Evolutionary conservation across 2,329 filamentous ascomycete species (phyloP).

Genomic region (Pseudogymnoascus pannorum): DNA sequence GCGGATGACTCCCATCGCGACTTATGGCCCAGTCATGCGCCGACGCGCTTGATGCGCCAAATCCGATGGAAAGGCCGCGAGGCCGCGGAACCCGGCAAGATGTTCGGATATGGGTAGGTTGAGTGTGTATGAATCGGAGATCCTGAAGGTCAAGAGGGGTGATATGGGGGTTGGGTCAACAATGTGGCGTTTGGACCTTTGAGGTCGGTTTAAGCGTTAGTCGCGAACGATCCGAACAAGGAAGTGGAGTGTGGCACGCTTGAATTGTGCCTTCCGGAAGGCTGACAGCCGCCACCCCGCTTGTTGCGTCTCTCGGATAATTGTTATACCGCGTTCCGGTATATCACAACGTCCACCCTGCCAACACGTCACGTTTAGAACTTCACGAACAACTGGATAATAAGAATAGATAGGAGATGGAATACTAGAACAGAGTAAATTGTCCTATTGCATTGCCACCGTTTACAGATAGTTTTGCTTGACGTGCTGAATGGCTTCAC

Average conservation of each 20-base stretch:
- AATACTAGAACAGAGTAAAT: background rate
- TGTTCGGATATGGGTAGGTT: background rate
- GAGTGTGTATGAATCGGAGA: background rate
- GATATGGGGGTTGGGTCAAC: background rate
- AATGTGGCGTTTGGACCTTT: background rate
- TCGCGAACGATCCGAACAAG: background rate
- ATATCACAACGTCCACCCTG: background rate
- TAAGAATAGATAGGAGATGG: background rate
- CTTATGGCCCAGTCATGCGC: background rate
- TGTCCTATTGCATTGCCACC: background rate
- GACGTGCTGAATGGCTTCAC: background rate
- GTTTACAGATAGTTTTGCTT: background rate
- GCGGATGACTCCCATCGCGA: slow-evolving; percentile 80
- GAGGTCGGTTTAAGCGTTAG: background rate
- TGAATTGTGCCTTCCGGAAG: background rate
- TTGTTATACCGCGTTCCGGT: background rate
- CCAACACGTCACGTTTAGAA: background rate
- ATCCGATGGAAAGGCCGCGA: background rate
- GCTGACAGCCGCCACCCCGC: background rate
- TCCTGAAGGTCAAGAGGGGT: background rate
- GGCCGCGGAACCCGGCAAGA: background rate
- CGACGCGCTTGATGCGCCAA: background rate
- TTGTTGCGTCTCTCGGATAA: background rate
- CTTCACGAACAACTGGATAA: background rate
- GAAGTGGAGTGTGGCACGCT: background rate